Evolutionary conservation across 805 yeast genomes (phyloP).

Genomic region (Kuraishia ogatae): DNA sequence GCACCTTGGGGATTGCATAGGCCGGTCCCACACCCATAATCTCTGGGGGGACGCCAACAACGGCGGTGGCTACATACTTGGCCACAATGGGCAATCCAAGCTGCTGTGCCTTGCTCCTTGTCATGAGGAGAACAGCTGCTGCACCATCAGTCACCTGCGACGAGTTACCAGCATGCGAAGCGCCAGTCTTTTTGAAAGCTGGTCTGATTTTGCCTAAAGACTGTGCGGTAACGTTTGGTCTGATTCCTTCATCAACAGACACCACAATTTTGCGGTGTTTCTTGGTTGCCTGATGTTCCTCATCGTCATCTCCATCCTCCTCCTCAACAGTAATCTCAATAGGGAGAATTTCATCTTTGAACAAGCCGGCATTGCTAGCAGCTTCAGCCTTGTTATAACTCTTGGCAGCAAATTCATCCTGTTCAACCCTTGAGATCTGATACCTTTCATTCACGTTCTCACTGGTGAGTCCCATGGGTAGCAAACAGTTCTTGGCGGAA

Average conservation of each 20-base stretch:
- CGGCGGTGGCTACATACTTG: constrained; percentile 68
- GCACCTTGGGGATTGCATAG: constrained; percentile 80
- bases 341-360: constrained; percentile 85
- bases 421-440: constrained; percentile 56
- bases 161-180: constrained; percentile 93
- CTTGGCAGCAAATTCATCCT: constrained; percentile 83
- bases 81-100: constrained; percentile 67
- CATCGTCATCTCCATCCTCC: constrained; percentile 51
- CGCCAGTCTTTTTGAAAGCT: constrained; percentile 77
- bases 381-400: constrained; percentile 79
- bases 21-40: constrained; percentile 98
- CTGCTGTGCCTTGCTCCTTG: constrained; percentile 76
- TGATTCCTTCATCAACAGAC: constrained; percentile 81
- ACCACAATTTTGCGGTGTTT: constrained; percentile 33
- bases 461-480: constrained; percentile 95
- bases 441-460: constrained; percentile 78
- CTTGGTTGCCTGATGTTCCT: constrained; percentile 17
- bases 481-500: constrained; percentile 64
- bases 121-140: constrained; percentile 77
- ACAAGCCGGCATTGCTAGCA: constrained; percentile 65
- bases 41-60: constrained; percentile 94
- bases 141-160: constrained; percentile 97
- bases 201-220: constrained; percentile 72
- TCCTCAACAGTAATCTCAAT: constrained; percentile 51
- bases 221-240: constrained; percentile 75